A percentile compares a stretch with the other conserved stretches of the same genome.
Evolutionary conservation across 1,139 yeast species (phyloP).

Genomic region (Schizosaccharomyces versatilis): DNA sequence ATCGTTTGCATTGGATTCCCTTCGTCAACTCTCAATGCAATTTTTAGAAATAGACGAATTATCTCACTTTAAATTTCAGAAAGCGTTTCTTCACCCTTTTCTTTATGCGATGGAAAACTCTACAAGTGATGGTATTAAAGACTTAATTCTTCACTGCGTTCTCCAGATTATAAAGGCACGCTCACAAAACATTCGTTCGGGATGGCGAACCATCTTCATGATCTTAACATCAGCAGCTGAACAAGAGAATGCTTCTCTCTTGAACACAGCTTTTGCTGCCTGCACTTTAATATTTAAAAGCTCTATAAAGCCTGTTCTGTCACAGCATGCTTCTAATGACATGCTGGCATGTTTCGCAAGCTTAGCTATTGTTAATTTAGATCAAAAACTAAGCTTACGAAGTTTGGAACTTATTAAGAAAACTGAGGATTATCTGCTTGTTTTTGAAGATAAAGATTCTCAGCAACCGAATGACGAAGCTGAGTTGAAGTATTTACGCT

Average conservation of each 20-base stretch:
- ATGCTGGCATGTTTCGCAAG: background rate
- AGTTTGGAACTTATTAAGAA: background rate
- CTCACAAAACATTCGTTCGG: conserved; percentile 57
- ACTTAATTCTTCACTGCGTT: conserved; percentile 69
- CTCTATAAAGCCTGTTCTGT: background rate
- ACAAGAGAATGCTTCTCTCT: conserved; percentile 20
- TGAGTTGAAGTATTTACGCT: conserved; percentile 33
- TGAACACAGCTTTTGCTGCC: conserved; percentile 7
- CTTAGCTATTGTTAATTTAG: background rate
- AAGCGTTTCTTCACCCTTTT: conserved; percentile 80
- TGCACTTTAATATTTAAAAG: background rate
- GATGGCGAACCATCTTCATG: conserved; percentile 79
- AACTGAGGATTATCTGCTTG: background rate
- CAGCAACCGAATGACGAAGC: conserved; percentile 19
- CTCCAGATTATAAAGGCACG: conserved; percentile 71
- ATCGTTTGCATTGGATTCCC: conserved; percentile 78
- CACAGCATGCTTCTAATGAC: background rate
- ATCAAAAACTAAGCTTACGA: background rate
- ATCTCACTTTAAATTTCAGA: conserved; percentile 86
- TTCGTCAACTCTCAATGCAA: conserved; percentile 78
- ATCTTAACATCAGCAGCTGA: conserved; percentile 48
- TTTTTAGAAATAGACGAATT: conserved; percentile 84
- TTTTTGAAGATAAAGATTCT: background rate
- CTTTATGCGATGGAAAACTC: conserved; percentile 56
- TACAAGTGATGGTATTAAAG: conserved; percentile 49